A percentile compares a stretch with the other conserved stretches of the same genome.
phyloP scores from a whole-genome alignment of 768 basidiomycete species.

The Peribolospora baueri region DNA sequence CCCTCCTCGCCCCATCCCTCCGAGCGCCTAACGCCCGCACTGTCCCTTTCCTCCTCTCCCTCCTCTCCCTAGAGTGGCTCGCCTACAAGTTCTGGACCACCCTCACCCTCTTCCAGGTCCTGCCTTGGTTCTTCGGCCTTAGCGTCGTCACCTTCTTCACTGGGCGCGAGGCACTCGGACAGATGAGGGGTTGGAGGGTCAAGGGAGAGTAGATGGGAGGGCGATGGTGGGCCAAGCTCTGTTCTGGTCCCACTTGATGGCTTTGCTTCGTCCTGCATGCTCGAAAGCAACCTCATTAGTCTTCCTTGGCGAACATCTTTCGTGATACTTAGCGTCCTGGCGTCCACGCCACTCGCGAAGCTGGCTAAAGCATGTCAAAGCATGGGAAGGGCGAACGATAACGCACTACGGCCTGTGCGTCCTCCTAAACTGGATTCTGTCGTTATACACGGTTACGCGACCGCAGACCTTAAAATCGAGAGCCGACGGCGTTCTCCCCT shows the following conservation, averaged over 20 bases:
- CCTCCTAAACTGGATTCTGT: too few species aligned
- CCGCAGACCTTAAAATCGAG: too few species aligned
- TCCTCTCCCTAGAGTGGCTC: slow-evolving; percentile 9
- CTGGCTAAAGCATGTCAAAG: too few species aligned
- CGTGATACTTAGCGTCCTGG: too few species aligned
- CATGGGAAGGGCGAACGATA: too few species aligned
- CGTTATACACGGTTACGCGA: too few species aligned
- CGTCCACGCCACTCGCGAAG: too few species aligned
- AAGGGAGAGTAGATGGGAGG: neutral
- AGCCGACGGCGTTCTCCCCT: too few species aligned
- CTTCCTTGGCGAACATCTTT: too few species aligned
- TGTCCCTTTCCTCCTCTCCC: slow-evolving; percentile 6
- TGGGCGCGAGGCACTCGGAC: slow-evolving; percentile 6
- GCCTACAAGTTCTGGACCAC: slow-evolving; percentile 9
- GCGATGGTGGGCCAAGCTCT: neutral
- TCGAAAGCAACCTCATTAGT: too few species aligned
- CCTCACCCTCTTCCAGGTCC: slow-evolving; percentile 6
- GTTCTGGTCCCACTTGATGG: neutral
- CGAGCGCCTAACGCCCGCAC: neutral
- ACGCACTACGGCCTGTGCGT: too few species aligned
- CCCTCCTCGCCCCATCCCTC: slow-evolving; percentile 3
- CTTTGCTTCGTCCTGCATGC: neutral
- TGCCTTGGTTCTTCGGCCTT: slow-evolving; percentile 4
- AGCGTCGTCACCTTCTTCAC: neutral
- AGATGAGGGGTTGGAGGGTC: slow-evolving; percentile 3